Evolutionary conservation across 768 basidiomycete genomes (phyloP).

Genomic region (Xerocomus spinulosus): DNA sequence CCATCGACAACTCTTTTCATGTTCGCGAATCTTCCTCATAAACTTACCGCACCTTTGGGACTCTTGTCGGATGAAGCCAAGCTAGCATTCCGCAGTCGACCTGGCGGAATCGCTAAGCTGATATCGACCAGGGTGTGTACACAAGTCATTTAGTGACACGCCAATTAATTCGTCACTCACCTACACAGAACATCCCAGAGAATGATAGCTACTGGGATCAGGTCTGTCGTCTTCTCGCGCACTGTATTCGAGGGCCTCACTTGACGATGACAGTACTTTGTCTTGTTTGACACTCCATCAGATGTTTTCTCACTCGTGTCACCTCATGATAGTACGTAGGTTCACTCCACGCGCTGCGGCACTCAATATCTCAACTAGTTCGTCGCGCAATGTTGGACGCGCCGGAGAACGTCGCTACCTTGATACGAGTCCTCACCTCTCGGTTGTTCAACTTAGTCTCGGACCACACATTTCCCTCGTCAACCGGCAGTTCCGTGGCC

Average conservation of each 20-base stretch:
- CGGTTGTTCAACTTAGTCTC: conserved; percentile 72
- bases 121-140: conserved; percentile 62
- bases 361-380: conserved; percentile 43
- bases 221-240: conserved; percentile 38
- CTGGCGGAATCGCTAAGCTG: conserved; percentile 74
- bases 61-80: conserved; percentile 83
- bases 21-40: conserved; percentile 71
- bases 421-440: conserved; percentile 64
- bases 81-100: conserved; percentile 80
- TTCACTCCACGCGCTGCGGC: not conserved
- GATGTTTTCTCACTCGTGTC: conserved; percentile 90
- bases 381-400: conserved; percentile 76
- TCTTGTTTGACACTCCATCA: conserved; percentile 83
- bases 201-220: conserved; percentile 89
- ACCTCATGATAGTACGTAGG: conserved; percentile 70
- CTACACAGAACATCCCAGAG: conserved; percentile 61
- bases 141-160: not conserved
- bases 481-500: conserved; percentile 50
- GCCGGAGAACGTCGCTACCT: conserved; percentile 82
- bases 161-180: conserved; percentile 5
- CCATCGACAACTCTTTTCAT: conserved; percentile 35
- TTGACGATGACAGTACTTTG: conserved; percentile 54
- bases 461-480: conserved; percentile 75
- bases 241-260: not conserved
- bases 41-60: conserved; percentile 70